Percentiles rank a stretch among this genome's conserved stretches.
phyloP scores from a whole-genome alignment of 2,329 filamentous ascomycete species.

The Cladobotryum mycophilum region DNA sequence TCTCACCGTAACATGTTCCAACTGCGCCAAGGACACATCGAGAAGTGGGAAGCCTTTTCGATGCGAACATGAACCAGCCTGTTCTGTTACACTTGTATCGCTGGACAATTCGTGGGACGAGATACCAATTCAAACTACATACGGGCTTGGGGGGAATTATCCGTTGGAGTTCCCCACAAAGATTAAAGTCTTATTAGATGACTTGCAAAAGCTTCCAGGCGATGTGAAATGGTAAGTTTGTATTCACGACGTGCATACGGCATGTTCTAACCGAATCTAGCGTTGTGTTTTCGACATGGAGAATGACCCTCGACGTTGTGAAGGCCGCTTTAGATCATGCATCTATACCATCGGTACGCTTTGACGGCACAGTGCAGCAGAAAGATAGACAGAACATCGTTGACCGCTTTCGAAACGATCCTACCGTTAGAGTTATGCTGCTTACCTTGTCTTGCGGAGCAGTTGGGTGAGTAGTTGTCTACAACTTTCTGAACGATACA shows the following conservation, averaged over 20 bases:
- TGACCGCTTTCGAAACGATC: constrained; percentile 33
- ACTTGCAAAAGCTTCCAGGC: neutral
- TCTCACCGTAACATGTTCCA: constrained; percentile 24
- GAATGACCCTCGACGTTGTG: constrained; percentile 40
- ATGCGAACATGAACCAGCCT: neutral
- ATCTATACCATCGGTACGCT: constrained; percentile 31
- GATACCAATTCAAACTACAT: neutral
- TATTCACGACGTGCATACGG: too few relatives aligned
- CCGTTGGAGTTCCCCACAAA: constrained; percentile 2
- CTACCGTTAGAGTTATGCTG: constrained; percentile 35
- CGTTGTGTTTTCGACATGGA: constrained; percentile 47
- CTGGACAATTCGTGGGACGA: neutral
- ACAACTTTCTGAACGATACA: neutral
- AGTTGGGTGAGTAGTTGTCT: constrained; percentile 35
- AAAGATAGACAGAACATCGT: constrained; percentile 36
- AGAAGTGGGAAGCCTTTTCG: neutral
- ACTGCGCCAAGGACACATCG: neutral
- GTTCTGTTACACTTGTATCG: neutral
- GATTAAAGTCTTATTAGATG: neutral
- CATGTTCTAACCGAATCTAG: constrained; percentile 21
- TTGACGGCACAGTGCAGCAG: constrained; percentile 41
- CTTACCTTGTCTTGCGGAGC: constrained; percentile 46
- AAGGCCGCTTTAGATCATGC: constrained; percentile 31
- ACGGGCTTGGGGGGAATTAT: neutral
- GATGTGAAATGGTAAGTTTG: neutral